A percentile compares a stretch with the other conserved stretches of the same genome.
phyloP scores from a whole-genome alignment of 306 rosid genomes.

The Vicia villosa region DNA sequence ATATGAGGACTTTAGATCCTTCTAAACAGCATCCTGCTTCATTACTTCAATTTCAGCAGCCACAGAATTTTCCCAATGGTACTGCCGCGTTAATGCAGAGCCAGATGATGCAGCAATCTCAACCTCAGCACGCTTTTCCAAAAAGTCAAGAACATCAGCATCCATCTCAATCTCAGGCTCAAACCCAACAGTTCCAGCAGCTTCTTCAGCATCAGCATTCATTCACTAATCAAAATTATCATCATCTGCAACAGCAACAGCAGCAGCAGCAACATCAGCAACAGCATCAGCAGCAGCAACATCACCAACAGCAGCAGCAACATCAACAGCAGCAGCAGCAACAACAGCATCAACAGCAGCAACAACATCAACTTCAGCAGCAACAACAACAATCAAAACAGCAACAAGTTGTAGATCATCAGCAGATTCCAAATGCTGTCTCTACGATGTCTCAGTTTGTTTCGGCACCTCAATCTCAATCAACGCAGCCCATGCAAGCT shows the following conservation, averaged over 20 bases:
- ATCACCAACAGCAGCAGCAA: constrained; percentile 41
- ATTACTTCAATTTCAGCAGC: constrained; percentile 79
- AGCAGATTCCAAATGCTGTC: constrained; percentile 60
- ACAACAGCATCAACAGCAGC: constrained; percentile 49
- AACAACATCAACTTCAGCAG: constrained; percentile 55
- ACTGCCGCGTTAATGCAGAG: constrained; percentile 65
- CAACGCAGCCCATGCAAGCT: constrained; percentile 58
- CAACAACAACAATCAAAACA: constrained; percentile 49
- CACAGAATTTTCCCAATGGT: constrained; percentile 66
- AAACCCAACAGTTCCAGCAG: constrained; percentile 62
- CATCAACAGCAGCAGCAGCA: constrained; percentile 43
- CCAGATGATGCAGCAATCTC: constrained; percentile 85
- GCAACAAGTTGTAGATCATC: constrained; percentile 64
- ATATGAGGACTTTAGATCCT: constrained; percentile 76
- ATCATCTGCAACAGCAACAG: constrained; percentile 41
- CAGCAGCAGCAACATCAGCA: constrained; percentile 40
- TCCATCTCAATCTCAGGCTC: constrained; percentile 56
- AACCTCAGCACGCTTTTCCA: constrained; percentile 64
- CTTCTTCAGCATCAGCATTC: constrained; percentile 68
- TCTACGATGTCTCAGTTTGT: constrained; percentile 74
- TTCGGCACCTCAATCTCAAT: constrained; percentile 67
- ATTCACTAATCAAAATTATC: constrained; percentile 47
- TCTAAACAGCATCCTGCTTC: constrained; percentile 64
- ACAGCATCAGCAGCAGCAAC: constrained; percentile 53
- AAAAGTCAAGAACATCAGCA: constrained; percentile 58